Percentiles rank a stretch among this genome's conserved stretches.
phyloP scores from a whole-genome alignment of 148 eudicot genomes.

The Mesembryanthemum crystallinum region DNA sequence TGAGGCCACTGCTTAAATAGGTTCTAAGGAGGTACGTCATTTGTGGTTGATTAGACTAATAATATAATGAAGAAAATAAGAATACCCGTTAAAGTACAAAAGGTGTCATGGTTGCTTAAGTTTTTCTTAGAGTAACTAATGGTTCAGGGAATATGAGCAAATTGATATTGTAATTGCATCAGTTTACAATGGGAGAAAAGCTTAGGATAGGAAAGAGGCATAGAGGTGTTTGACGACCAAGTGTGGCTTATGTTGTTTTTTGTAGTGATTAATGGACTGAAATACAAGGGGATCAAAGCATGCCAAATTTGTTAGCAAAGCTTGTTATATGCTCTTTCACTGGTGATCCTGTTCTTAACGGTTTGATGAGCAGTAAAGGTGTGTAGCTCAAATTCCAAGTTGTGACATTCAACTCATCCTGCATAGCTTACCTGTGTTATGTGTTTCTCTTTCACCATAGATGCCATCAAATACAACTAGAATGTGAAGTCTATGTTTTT shows the following conservation, averaged over 20 bases:
- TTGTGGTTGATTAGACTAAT: too few relatives aligned
- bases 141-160: too few relatives aligned
- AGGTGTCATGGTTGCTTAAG: too few relatives aligned
- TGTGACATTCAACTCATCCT: background rate
- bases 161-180: too few relatives aligned
- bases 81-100: too few relatives aligned
- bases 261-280: background rate
- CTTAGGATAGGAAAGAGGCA: background rate
- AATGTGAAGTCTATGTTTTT: background rate
- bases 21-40: too few relatives aligned
- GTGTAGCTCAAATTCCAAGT: background rate
- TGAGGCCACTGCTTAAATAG: too few relatives aligned
- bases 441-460: background rate
- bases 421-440: background rate
- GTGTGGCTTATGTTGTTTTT: background rate
- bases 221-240: background rate
- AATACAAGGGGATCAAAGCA: background rate
- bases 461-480: background rate
- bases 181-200: too few relatives aligned
- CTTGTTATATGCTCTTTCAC: background rate
- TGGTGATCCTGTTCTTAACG: background rate
- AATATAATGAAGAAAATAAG: too few relatives aligned
- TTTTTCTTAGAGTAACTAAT: too few relatives aligned
- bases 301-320: background rate
- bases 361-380: background rate